Conservation (phyloP, 139 green algal genomes). For the Zygnema circumcarinatum region DNA sequence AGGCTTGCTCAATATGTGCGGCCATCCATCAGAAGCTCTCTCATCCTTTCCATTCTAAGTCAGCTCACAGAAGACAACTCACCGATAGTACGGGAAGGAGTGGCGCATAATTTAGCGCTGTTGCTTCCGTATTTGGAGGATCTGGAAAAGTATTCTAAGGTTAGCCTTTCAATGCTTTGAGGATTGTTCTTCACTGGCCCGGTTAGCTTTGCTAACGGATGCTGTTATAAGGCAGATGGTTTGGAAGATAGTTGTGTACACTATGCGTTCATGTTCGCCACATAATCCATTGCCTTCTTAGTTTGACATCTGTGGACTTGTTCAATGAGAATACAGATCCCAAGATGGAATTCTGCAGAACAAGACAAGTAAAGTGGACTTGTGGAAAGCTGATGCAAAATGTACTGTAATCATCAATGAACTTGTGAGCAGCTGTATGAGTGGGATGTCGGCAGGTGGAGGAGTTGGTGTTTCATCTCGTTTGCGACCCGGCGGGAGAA, state of each 20-base stretch:
- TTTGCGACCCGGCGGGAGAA: constrained; percentile 33
- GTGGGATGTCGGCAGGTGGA: constrained; percentile 33
- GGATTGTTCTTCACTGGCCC: not conserved
- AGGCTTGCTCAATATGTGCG: constrained; percentile 43
- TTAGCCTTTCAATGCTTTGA: constrained; percentile 18
- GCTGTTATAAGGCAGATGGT: not conserved
- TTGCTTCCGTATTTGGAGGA: constrained; percentile 47
- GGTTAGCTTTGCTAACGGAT: not conserved
- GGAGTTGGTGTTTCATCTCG: constrained; percentile 40
- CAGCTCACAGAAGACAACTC: constrained; percentile 45
- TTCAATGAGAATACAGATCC: too few species aligned
- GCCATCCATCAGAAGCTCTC: constrained; percentile 44
- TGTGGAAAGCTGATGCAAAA: too few species aligned
- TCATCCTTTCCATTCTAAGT: constrained; percentile 51
- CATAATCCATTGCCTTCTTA: too few species aligned
- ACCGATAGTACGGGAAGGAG: constrained; percentile 46
- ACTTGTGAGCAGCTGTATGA: too few species aligned
- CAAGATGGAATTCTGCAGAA: too few species aligned
- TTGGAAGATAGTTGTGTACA: not conserved
- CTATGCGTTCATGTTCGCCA: not conserved
- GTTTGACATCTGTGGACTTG: too few species aligned
- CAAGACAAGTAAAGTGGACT: too few species aligned
- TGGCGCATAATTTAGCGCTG: constrained; percentile 42
- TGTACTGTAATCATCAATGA: too few species aligned
- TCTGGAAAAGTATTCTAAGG: constrained; percentile 58